Evolutionary conservation across 495 filamentous ascomycete genomes (phyloP).

Genomic region (Hypomontagnella submonticulosa): DNA sequence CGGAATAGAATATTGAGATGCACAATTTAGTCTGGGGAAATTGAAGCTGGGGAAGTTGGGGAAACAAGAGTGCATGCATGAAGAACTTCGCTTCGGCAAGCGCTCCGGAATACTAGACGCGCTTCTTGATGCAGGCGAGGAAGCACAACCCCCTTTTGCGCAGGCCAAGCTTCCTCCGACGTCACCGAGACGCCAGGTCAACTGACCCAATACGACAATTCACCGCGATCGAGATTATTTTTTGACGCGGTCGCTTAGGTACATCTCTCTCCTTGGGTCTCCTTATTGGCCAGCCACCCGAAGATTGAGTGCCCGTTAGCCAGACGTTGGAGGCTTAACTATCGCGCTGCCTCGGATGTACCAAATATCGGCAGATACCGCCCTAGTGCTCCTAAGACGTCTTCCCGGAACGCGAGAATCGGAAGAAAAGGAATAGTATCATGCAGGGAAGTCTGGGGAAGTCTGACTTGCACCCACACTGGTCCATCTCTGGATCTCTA

Average conservation of each 20-base stretch:
- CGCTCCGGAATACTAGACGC: constrained; percentile 15
- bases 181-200: constrained; percentile 2
- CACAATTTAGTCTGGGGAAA: background rate
- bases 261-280: background rate
- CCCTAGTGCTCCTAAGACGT: constrained; percentile 8
- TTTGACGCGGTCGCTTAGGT: constrained; percentile 15
- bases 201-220: background rate
- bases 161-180: constrained; percentile 9
- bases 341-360: constrained; percentile 11
- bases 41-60: constrained; percentile 19
- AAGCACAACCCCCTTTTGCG: background rate
- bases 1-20: background rate
- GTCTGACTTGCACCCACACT: constrained; percentile 2
- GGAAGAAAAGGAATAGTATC: constrained; percentile 19
- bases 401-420: constrained; percentile 8
- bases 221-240: constrained; percentile 4
- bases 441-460: constrained; percentile 3
- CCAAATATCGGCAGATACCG: constrained; percentile 11
- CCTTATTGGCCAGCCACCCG: too few relatives aligned
- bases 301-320: too few relatives aligned
- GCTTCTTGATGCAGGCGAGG: constrained; percentile 16
- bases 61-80: constrained; percentile 19
- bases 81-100: constrained; percentile 11
- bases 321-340: too few relatives aligned
- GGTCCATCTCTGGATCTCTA: background rate